phyloP scores from a whole-genome alignment of 768 basidiomycete genomes.

The Naematelia encephala region DNA sequence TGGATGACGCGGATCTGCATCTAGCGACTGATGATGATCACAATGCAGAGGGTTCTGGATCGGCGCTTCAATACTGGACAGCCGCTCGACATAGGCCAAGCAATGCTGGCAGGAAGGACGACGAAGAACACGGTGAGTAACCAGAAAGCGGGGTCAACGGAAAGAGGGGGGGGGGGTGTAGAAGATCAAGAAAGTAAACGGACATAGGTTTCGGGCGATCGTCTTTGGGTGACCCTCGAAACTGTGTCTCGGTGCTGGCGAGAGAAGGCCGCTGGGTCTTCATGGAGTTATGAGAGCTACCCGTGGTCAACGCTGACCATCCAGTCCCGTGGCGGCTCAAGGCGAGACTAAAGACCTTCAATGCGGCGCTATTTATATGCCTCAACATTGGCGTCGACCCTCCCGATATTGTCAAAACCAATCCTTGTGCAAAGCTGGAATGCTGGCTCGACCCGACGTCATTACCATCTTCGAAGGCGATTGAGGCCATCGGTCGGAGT shows the following conservation, averaged over 20 bases:
- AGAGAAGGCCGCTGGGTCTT: too few species aligned
- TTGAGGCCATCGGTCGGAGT: slow-evolving; percentile 84
- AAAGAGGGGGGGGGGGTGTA: too few species aligned
- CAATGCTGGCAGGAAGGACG: slow-evolving; percentile 71
- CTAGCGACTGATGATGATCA: slow-evolving; percentile 5
- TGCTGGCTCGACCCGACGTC: slow-evolving; percentile 97
- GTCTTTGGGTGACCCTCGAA: background rate
- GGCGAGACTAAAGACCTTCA: slow-evolving; percentile 84
- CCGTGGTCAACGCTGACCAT: slow-evolving; percentile 4
- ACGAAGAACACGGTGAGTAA: slow-evolving; percentile 34
- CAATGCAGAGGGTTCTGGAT: slow-evolving; percentile 15
- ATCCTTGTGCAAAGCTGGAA: slow-evolving; percentile 89
- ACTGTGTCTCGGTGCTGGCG: background rate
- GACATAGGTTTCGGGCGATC: background rate
- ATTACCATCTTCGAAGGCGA: slow-evolving; percentile 85
- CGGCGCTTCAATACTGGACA: slow-evolving; percentile 49
- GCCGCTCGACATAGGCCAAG: slow-evolving; percentile 76
- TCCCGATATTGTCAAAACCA: slow-evolving; percentile 94
- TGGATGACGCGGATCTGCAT: slow-evolving; percentile 6
- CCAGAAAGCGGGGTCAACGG: too few species aligned
- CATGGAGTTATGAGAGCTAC: background rate
- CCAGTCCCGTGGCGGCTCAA: slow-evolving; percentile 71
- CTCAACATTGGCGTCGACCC: slow-evolving; percentile 97
- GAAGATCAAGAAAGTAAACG: too few species aligned
- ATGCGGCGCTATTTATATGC: slow-evolving; percentile 79